A percentile compares a stretch with the other conserved stretches of the same genome.
Conservation (phyloP, 768 basidiomycete genomes). For the Auricularia heimuer region DNA sequence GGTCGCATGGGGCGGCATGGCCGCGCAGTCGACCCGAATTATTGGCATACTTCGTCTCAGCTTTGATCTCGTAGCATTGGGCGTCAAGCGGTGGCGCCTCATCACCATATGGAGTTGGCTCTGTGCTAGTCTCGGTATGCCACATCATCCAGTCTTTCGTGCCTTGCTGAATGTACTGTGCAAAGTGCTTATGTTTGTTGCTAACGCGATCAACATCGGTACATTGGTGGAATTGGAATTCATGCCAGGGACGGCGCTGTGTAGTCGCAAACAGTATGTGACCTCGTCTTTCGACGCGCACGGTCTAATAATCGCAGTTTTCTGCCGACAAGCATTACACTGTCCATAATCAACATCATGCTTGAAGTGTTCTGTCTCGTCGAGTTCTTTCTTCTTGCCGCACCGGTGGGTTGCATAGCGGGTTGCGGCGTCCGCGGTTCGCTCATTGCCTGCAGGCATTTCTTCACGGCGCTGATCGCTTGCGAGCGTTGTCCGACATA, state of each 20-base stretch:
- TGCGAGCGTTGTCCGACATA: conserved; percentile 19
- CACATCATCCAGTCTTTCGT: background rate
- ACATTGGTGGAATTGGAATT: conserved; percentile 20
- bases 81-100: conserved; percentile 24
- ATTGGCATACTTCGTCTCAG: conserved; percentile 30
- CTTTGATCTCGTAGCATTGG: conserved; percentile 24
- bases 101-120: conserved; percentile 23
- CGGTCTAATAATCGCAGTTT: conserved; percentile 20
- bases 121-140: conserved; percentile 27
- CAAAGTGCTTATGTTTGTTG: conserved; percentile 31
- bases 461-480: conserved; percentile 8
- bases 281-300: too few species aligned
- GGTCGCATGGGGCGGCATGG: conserved; percentile 36
- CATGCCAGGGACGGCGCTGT: conserved; percentile 21
- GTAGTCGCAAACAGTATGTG: conserved; percentile 13
- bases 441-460: conserved; percentile 3
- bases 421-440: background rate
- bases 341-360: conserved; percentile 25
- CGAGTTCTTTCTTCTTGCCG: conserved; percentile 20
- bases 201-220: conserved; percentile 31
- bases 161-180: background rate
- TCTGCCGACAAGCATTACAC: conserved; percentile 28
- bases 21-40: conserved; percentile 28
- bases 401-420: conserved; percentile 6
- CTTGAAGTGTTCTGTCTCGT: conserved; percentile 30